Evolutionary conservation across 192 early-diverging fungal species (phyloP).

Genomic region (Endogone sp.): DNA sequence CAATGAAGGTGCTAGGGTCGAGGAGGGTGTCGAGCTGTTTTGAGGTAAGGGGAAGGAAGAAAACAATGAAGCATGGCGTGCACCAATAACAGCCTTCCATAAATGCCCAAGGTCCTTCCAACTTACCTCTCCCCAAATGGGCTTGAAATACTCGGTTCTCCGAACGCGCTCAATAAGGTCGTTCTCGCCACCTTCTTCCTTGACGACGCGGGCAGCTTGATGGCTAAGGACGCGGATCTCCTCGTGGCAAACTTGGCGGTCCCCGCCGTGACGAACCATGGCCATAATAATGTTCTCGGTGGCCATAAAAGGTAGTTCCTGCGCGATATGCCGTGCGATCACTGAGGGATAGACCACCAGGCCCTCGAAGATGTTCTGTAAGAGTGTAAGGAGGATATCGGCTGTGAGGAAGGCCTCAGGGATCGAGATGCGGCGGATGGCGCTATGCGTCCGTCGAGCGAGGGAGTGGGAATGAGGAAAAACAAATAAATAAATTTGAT

Average conservation of each 20-base stretch:
- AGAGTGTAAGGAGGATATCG: slow-evolving; percentile 90
- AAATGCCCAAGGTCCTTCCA: slow-evolving; percentile 25
- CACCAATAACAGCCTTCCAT: neutral
- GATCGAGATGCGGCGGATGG: slow-evolving; percentile 92
- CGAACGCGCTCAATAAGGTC: slow-evolving; percentile 91
- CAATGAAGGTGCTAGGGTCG: slow-evolving; percentile 90
- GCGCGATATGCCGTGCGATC: slow-evolving; percentile 83
- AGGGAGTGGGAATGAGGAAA: too few species aligned
- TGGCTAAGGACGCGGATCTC: slow-evolving; percentile 94
- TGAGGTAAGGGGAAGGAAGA: too few species aligned
- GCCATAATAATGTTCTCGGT: slow-evolving; percentile 99
- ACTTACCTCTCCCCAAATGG: slow-evolving; percentile 74
- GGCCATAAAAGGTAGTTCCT: slow-evolving; percentile 99
- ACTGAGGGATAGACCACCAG: slow-evolving; percentile 97
- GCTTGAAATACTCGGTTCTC: slow-evolving; percentile 81
- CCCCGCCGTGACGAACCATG: slow-evolving; percentile 94
- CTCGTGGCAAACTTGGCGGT: slow-evolving; percentile 95
- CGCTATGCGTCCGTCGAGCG: slow-evolving; percentile 46
- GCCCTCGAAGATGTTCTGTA: slow-evolving; percentile 97
- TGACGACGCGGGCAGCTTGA: slow-evolving; percentile 87
- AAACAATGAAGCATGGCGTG: neutral
- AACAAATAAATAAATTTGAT: too few species aligned
- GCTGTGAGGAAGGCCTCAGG: slow-evolving; percentile 97
- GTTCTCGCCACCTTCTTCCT: slow-evolving; percentile 90
- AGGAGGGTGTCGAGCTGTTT: slow-evolving; percentile 63